Conservation (phyloP, 352 stramenopile genomes). For the Phytophthora macrochlamydospora region DNA sequence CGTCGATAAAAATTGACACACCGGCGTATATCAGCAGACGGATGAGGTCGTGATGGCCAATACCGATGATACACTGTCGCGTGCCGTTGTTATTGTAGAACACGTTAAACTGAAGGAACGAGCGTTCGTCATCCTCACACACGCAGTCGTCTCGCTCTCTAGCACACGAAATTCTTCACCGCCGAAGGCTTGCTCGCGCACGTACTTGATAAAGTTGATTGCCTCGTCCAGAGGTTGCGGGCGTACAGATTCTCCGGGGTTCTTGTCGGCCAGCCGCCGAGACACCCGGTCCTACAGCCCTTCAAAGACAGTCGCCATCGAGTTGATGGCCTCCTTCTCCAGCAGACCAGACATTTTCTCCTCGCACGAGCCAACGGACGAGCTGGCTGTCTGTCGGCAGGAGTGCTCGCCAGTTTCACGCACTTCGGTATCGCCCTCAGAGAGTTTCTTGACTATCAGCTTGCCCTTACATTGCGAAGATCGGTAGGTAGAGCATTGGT, state of each 20-base stretch:
- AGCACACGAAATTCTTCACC: slow-evolving; percentile 1
- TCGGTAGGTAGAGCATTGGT: slow-evolving; percentile 1
- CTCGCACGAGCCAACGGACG: background rate
- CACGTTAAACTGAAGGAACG: slow-evolving; percentile 6
- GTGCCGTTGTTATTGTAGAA: slow-evolving; percentile 1
- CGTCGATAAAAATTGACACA: slow-evolving; percentile 3
- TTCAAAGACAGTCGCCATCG: background rate
- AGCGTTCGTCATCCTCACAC: slow-evolving; percentile 2
- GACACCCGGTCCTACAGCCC: slow-evolving; percentile 1
- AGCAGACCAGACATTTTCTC: slow-evolving; percentile 4
- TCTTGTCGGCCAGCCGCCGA: background rate
- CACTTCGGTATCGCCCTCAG: background rate
- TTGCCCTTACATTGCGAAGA: slow-evolving; percentile 4
- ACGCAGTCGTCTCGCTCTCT: background rate
- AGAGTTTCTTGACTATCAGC: background rate
- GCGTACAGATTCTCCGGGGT: background rate
- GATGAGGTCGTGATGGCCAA: slow-evolving; percentile 6
- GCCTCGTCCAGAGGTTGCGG: background rate
- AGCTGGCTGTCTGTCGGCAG: background rate
- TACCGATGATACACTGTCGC: slow-evolving; percentile 3
- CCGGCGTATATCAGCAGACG: slow-evolving; percentile 1
- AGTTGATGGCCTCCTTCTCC: background rate
- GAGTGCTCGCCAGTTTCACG: slow-evolving; percentile 1
- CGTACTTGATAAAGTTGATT: slow-evolving; percentile 10
- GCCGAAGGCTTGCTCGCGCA: background rate